phyloP scores from a whole-genome alignment of 345 rosid genomes.

The Nephelium lappaceum region DNA sequence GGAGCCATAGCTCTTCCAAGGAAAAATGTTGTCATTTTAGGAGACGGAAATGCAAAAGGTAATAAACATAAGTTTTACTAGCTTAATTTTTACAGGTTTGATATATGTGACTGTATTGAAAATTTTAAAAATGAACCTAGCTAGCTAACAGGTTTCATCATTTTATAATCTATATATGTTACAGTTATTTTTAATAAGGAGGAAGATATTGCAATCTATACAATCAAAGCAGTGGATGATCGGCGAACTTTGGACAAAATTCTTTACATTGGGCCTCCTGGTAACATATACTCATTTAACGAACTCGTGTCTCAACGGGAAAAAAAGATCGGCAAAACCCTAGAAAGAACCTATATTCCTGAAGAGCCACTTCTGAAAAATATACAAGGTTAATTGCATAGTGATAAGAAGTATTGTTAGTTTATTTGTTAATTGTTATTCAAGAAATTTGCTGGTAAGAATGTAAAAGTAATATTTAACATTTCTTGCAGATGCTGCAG shows the following conservation, averaged over 20 bases:
- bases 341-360: constrained; percentile 46
- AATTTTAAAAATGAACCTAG: background rate
- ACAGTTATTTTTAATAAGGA: constrained; percentile 54
- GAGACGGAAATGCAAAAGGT: constrained; percentile 63
- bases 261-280: constrained; percentile 48
- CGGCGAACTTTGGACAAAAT: constrained; percentile 60
- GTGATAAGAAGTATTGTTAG: background rate
- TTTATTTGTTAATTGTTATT: background rate
- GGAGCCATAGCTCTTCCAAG: constrained; percentile 48
- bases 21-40: constrained; percentile 48
- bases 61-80: background rate
- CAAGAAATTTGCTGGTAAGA: background rate
- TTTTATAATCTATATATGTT: background rate
- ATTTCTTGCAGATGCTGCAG: constrained; percentile 38
- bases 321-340: constrained; percentile 53
- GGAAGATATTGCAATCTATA: constrained; percentile 51
- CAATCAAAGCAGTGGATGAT: constrained; percentile 57
- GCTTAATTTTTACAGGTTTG: too few relatives aligned
- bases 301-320: constrained; percentile 66
- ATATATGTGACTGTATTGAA: too few relatives aligned
- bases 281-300: constrained; percentile 51
- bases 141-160: background rate
- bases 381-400: constrained; percentile 37
- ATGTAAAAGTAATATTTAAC: background rate
- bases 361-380: constrained; percentile 56